Conservation (phyloP, 2,329 filamentous ascomycete genomes). For the Calonectria hongkongensis region DNA sequence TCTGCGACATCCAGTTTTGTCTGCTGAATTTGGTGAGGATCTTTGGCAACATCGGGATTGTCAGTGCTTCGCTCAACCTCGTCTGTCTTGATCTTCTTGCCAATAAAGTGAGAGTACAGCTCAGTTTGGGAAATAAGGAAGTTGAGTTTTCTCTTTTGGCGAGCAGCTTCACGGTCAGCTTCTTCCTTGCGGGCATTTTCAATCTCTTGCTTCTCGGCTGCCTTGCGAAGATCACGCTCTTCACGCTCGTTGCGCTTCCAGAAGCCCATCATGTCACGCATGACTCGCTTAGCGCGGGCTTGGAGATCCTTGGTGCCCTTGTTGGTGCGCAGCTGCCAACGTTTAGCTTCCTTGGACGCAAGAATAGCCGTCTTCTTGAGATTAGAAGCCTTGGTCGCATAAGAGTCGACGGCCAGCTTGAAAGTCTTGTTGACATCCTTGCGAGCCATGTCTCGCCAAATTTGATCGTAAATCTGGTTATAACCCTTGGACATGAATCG, state of each 20-base stretch:
- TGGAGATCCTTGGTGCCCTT: constrained; percentile 99
- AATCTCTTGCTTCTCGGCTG: constrained; percentile 95
- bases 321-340: constrained; percentile 98
- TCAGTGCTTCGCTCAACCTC: constrained; percentile 94
- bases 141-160: constrained; percentile 98
- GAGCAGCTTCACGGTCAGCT: constrained; percentile 96
- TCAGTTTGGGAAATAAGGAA: constrained; percentile 99
- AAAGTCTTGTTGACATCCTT: constrained; percentile 96
- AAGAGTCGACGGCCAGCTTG: constrained; percentile 90
- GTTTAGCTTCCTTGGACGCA: constrained; percentile 95
- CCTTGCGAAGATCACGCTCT: constrained; percentile 94
- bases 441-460: constrained; percentile 94
- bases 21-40: constrained; percentile 64
- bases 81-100: constrained; percentile 98
- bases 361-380: constrained; percentile 97
- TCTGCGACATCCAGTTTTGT: constrained; percentile 70
- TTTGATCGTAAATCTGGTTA: constrained; percentile 97
- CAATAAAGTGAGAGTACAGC: constrained; percentile 99
- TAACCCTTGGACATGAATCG: constrained; percentile 93
- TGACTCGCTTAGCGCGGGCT: constrained; percentile 95
- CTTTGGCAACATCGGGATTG: constrained; percentile 81
- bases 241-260: constrained; percentile 99
- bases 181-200: constrained; percentile 98
- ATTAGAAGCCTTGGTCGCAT: constrained; percentile 93
- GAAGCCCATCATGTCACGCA: constrained; percentile 99